These are phyloP conservation scores for Aspergillus hancockii DNA, from an alignment of 495 filamentous ascomycete genomes.

Conservation along the genomic window DNA sequence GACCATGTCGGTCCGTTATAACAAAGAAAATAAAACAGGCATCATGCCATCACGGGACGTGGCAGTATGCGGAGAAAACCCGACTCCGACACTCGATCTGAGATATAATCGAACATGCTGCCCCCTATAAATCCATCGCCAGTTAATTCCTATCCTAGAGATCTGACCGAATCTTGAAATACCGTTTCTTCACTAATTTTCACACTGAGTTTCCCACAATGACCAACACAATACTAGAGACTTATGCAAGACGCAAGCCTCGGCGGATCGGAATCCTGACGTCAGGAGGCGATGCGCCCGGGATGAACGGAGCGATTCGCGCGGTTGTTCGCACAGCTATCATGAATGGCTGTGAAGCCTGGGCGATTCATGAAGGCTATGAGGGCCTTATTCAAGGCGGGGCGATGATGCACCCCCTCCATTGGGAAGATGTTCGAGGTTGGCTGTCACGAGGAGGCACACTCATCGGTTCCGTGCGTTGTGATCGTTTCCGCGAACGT, in stretches of 20 bases:
- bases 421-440: constrained; percentile 91
- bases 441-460: constrained; percentile 92
- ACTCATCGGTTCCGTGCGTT: constrained; percentile 89
- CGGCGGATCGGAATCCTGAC: constrained; percentile 93
- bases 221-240: neutral
- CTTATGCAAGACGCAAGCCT: constrained; percentile 38
- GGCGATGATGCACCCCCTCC: constrained; percentile 76
- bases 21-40: neutral
- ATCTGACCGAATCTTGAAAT: neutral
- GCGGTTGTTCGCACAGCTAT: constrained; percentile 91
- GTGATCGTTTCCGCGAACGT: constrained; percentile 82
- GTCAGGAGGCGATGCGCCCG: constrained; percentile 90
- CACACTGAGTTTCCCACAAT: neutral
- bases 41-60: constrained; percentile 2
- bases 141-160: neutral
- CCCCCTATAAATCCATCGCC: neutral
- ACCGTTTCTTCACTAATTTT: neutral
- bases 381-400: constrained; percentile 88
- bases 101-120: neutral
- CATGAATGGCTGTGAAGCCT: constrained; percentile 78
- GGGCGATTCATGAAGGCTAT: constrained; percentile 89
- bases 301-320: constrained; percentile 92
- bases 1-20: neutral
- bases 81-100: neutral
- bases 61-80: neutral